A percentile compares a stretch with the other conserved stretches of the same genome.
Evolutionary conservation across 208 protist genomes (phyloP).

Genomic region (Trypanosoma vivax): DNA sequence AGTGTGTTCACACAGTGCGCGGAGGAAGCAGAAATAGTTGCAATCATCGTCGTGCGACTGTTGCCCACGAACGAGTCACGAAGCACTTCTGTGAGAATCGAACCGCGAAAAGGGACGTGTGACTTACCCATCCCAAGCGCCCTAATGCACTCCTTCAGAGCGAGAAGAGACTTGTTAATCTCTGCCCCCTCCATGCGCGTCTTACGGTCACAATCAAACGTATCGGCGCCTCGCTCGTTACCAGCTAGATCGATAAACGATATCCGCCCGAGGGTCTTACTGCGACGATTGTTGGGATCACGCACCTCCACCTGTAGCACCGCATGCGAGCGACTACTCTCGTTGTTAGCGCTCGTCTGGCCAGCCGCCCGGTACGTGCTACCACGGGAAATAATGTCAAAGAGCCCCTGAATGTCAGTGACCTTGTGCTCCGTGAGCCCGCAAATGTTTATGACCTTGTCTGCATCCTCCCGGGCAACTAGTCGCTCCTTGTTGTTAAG

Average conservation of each 20-base stretch:
- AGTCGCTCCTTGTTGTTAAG: slow-evolving; percentile 92
- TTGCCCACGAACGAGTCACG: slow-evolving; percentile 96
- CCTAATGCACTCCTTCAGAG: slow-evolving; percentile 98
- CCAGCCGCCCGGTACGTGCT: slow-evolving; percentile 81
- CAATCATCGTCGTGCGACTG: slow-evolving; percentile 95
- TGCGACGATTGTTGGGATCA: slow-evolving; percentile 28
- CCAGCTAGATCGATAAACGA: slow-evolving; percentile 99
- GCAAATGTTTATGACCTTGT: slow-evolving; percentile 93
- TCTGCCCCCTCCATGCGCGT: slow-evolving; percentile 97
- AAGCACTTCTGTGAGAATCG: slow-evolving; percentile 96
- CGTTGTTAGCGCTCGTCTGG: slow-evolving; percentile 87
- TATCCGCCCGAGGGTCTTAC: slow-evolving; percentile 90
- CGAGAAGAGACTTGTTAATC: slow-evolving; percentile 99
- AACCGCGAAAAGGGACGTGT: slow-evolving; percentile 97
- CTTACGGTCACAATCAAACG: slow-evolving; percentile 89
- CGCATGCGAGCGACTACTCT: slow-evolving; percentile 90
- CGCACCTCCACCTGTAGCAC: slow-evolving; percentile 86
- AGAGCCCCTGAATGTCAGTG: slow-evolving; percentile 74
- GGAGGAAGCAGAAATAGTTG: slow-evolving; percentile 90
- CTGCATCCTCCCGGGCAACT: slow-evolving; percentile 89
- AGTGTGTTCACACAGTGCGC: slow-evolving; percentile 94
- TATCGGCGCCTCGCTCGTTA: slow-evolving; percentile 96
- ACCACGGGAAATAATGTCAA: slow-evolving; percentile 89
- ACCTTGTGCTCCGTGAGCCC: slow-evolving; percentile 90
- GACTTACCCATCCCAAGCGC: slow-evolving; percentile 92